Conservation (phyloP, 2,329 filamentous ascomycete species). For the Colletotrichum sp. region DNA sequence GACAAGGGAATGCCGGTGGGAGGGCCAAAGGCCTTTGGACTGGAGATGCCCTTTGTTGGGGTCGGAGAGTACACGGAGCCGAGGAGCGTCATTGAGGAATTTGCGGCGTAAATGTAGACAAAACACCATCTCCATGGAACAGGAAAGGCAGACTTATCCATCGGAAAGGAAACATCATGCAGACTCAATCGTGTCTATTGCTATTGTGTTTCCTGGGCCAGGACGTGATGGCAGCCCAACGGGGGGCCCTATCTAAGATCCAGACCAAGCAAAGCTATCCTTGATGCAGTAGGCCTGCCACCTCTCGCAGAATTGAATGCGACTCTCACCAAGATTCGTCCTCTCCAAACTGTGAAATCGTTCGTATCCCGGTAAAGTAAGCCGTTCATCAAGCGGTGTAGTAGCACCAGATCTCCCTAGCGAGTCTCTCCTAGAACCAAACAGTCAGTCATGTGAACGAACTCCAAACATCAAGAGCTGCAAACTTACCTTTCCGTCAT, state of each 20-base stretch:
- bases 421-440: not conserved
- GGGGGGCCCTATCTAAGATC: not conserved
- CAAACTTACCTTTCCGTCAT: not conserved
- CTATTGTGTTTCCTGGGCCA: not conserved
- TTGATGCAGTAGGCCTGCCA: not conserved
- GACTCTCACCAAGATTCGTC: not conserved
- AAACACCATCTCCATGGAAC: not conserved
- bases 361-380: rapidly evolving
- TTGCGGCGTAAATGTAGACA: not conserved
- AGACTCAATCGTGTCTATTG: not conserved
- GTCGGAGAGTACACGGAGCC: not conserved
- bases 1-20: slow-evolving; percentile 37
- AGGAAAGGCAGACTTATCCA: not conserved
- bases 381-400: not conserved
- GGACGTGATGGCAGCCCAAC: not conserved
- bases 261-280: not conserved
- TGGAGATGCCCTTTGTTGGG: slow-evolving; percentile 28
- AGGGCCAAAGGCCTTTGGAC: slow-evolving; percentile 36
- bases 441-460: not conserved
- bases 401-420: not conserved
- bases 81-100: not conserved
- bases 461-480: rapidly evolving
- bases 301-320: not conserved
- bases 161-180: rapidly evolving
- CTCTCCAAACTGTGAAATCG: not conserved